phyloP scores from a whole-genome alignment of 169 alveolate genomes.

The Perkinsus chesapeaki region DNA sequence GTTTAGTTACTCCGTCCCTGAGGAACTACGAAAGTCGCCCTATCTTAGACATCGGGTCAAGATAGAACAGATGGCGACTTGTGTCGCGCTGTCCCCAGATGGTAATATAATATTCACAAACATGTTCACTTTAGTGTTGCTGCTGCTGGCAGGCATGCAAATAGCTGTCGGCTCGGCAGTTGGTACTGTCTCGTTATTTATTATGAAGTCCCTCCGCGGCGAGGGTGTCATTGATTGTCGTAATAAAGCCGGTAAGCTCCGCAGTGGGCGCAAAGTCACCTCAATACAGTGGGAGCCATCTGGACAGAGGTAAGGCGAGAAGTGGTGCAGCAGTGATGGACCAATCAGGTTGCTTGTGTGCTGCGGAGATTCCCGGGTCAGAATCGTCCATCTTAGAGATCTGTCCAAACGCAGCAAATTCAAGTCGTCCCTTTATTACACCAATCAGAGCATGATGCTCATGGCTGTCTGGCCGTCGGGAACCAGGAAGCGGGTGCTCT shows the following conservation, averaged over 20 bases:
- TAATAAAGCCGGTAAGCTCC: not conserved
- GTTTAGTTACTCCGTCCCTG: not conserved
- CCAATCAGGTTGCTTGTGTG: not conserved
- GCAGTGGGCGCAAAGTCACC: not conserved
- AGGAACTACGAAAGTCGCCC: not conserved
- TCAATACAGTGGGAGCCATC: not conserved
- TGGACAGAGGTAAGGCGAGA: not conserved
- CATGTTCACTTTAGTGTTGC: not conserved
- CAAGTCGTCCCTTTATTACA: not conserved
- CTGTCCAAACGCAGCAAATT: not conserved
- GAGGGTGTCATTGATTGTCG: not conserved
- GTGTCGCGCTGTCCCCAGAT: not conserved
- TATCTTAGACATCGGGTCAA: not conserved
- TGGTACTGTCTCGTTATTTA: not conserved
- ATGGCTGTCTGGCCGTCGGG: not conserved
- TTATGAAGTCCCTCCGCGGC: not conserved
- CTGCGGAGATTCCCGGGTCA: not conserved
- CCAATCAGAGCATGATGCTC: not conserved
- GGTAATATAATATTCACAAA: not conserved
- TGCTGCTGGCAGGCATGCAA: not conserved
- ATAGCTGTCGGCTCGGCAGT: not conserved
- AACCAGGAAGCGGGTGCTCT: not conserved
- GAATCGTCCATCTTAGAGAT: not conserved
- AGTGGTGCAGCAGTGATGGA: too few relatives aligned
- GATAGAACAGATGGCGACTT: not conserved